Conservation (phyloP, 2,329 filamentous ascomycete species). For the Xylariaceae sp. region DNA sequence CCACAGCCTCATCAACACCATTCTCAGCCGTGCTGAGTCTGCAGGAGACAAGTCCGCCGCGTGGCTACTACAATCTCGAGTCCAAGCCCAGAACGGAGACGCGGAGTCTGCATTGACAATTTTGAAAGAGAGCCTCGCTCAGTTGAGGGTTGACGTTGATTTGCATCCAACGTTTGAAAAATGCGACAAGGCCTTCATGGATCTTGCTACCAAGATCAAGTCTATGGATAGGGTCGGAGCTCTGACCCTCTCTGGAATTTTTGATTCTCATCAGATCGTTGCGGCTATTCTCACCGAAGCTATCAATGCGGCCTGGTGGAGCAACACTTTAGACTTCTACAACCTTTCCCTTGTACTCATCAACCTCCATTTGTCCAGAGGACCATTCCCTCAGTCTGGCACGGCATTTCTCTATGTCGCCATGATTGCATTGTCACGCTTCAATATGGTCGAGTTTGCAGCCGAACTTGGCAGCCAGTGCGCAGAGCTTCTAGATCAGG, state of each 20-base stretch:
- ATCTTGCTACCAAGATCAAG: slow-evolving; percentile 61
- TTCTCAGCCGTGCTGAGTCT: slow-evolving; percentile 71
- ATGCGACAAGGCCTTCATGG: slow-evolving; percentile 75
- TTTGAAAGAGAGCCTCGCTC: slow-evolving; percentile 70
- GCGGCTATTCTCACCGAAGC: slow-evolving; percentile 73
- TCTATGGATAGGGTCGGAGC: slow-evolving; percentile 55
- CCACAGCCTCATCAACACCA: slow-evolving; percentile 66
- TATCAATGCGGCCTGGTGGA: slow-evolving; percentile 73
- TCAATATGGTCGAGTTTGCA: slow-evolving; percentile 71
- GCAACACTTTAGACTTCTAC: slow-evolving; percentile 71
- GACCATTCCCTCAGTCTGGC: slow-evolving; percentile 70
- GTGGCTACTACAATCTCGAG: slow-evolving; percentile 80
- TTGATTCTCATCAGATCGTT: slow-evolving; percentile 61
- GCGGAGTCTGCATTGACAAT: slow-evolving; percentile 68
- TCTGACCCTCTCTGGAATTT: slow-evolving; percentile 45
- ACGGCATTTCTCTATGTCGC: slow-evolving; percentile 70
- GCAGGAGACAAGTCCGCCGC: slow-evolving; percentile 81
- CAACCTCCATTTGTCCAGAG: slow-evolving; percentile 64
- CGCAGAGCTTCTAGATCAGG: slow-evolving; percentile 65
- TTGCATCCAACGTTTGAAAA: slow-evolving; percentile 71
- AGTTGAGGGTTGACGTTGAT: slow-evolving; percentile 69
- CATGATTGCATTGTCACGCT: slow-evolving; percentile 68
- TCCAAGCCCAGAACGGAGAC: slow-evolving; percentile 75
- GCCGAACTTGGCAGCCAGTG: slow-evolving; percentile 65
- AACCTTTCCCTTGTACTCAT: slow-evolving; percentile 69